Evolutionary conservation across 495 filamentous ascomycete genomes (phyloP).

Genomic region (Annulohypoxylon nitens): DNA sequence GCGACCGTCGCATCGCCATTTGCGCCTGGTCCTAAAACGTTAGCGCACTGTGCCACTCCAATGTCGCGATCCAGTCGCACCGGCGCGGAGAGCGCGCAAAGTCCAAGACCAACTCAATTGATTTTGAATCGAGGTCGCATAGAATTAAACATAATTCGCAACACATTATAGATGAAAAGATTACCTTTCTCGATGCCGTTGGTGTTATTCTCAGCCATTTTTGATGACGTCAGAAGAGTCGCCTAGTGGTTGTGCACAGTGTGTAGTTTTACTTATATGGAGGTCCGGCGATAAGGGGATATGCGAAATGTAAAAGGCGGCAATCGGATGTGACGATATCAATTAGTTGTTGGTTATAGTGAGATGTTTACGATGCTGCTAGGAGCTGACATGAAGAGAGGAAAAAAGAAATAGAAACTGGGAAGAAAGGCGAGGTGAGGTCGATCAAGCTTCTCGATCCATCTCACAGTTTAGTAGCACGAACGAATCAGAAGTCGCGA

Average conservation of each 20-base stretch:
- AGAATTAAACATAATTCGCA: constrained; percentile 8
- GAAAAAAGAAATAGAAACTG: constrained; percentile 38
- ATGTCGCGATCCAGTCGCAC: constrained; percentile 36
- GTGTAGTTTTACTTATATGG: constrained; percentile 3
- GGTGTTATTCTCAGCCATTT: constrained; percentile 55
- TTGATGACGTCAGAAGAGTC: constrained; percentile 60
- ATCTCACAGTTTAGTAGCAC: constrained; percentile 48
- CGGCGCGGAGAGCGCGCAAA: constrained; percentile 28
- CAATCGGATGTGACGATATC: constrained; percentile 24
- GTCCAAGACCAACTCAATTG: constrained; percentile 37
- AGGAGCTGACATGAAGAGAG: constrained; percentile 35
- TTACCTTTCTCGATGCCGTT: constrained; percentile 59
- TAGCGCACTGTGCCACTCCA: constrained; percentile 49
- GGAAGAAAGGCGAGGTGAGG: constrained; percentile 49
- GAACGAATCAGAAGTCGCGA: constrained; percentile 51
- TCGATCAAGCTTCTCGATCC: constrained; percentile 49
- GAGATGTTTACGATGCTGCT: constrained; percentile 12
- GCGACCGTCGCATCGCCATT: constrained; percentile 39
- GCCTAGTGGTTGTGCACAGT: constrained; percentile 34
- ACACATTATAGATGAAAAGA: constrained; percentile 12
- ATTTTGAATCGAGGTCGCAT: constrained; percentile 31
- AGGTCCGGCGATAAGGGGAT: not conserved
- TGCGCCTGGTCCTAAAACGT: constrained; percentile 39
- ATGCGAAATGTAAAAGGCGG: constrained; percentile 14
- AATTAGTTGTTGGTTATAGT: constrained; percentile 23